Evolutionary conservation across 2,329 filamentous ascomycete species (phyloP).

Genomic region (Penicillium crustosum): DNA sequence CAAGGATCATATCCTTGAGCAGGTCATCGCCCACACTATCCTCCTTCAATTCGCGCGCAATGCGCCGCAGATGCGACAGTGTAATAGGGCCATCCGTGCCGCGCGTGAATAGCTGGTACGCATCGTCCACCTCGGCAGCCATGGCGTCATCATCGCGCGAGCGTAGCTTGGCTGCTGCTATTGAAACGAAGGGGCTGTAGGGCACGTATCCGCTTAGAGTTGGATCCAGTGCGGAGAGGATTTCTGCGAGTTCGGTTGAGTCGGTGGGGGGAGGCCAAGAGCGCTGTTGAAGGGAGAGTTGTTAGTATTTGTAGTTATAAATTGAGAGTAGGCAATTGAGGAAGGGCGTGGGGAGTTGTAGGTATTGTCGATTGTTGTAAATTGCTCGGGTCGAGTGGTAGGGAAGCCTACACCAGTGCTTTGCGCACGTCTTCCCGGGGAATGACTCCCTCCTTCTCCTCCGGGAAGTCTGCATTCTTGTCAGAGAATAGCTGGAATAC

Average conservation of each 20-base stretch:
- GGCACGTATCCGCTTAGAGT: slow-evolving; percentile 73
- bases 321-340: neutral
- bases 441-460: slow-evolving; percentile 71
- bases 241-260: slow-evolving; percentile 68
- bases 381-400: neutral
- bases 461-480: slow-evolving; percentile 59
- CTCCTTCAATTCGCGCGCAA: slow-evolving; percentile 80
- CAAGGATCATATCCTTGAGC: slow-evolving; percentile 88
- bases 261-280: slow-evolving; percentile 71
- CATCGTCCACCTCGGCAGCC: slow-evolving; percentile 73
- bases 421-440: slow-evolving; percentile 67
- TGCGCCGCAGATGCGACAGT: slow-evolving; percentile 70
- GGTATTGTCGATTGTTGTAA: neutral
- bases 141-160: slow-evolving; percentile 53
- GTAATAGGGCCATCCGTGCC: slow-evolving; percentile 65
- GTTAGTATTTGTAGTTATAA: neutral
- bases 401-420: slow-evolving; percentile 64
- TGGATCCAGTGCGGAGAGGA: slow-evolving; percentile 79
- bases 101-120: slow-evolving; percentile 76
- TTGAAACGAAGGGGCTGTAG: slow-evolving; percentile 80
- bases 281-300: slow-evolving; percentile 55
- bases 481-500: slow-evolving; percentile 77
- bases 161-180: slow-evolving; percentile 84
- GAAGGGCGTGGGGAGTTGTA: neutral
- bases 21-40: slow-evolving; percentile 74